These are phyloP conservation scores for Fragilariopsis cylindrus DNA, from an alignment of 108 stramenopile species.

Conservation along the genomic window DNA sequence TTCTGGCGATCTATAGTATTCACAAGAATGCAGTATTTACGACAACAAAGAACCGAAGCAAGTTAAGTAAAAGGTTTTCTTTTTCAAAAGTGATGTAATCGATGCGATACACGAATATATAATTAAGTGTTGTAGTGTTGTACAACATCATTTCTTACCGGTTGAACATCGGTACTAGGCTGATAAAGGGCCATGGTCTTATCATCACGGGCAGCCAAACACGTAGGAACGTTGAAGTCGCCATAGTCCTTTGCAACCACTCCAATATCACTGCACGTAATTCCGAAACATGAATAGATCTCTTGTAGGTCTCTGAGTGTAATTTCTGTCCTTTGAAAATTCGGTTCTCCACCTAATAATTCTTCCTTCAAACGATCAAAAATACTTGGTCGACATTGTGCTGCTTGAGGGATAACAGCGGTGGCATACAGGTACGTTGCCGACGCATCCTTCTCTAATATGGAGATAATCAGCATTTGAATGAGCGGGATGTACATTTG, in stretches of 20 bases:
- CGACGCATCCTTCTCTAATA: conserved; percentile 39
- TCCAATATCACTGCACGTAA: conserved; percentile 76
- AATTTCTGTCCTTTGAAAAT: conserved; percentile 49
- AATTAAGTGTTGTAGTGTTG: not conserved
- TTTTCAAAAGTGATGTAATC: not conserved
- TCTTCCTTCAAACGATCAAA: conserved; percentile 65
- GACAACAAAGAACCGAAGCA: not conserved
- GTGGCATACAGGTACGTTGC: conserved; percentile 55
- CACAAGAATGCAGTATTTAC: not conserved
- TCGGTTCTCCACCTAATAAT: conserved; percentile 45
- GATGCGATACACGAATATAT: not conserved
- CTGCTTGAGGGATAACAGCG: conserved; percentile 76
- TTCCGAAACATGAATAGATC: conserved; percentile 73
- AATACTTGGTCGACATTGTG: conserved; percentile 70
- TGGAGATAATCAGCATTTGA: conserved; percentile 67
- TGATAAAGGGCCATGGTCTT: conserved; percentile 62
- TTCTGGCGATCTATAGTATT: conserved; percentile 21
- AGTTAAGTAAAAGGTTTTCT: not conserved
- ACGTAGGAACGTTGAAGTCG: conserved; percentile 20
- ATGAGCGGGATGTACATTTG: conserved; percentile 71
- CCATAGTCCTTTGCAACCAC: conserved; percentile 27
- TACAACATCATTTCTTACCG: conserved; percentile 24
- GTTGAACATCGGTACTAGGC: conserved; percentile 51
- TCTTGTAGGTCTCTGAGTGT: conserved; percentile 54
- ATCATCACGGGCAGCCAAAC: conserved; percentile 15